These are phyloP conservation scores for Filobasidium wieringae DNA, from an alignment of 768 basidiomycete species.

Conservation along the genomic window DNA sequence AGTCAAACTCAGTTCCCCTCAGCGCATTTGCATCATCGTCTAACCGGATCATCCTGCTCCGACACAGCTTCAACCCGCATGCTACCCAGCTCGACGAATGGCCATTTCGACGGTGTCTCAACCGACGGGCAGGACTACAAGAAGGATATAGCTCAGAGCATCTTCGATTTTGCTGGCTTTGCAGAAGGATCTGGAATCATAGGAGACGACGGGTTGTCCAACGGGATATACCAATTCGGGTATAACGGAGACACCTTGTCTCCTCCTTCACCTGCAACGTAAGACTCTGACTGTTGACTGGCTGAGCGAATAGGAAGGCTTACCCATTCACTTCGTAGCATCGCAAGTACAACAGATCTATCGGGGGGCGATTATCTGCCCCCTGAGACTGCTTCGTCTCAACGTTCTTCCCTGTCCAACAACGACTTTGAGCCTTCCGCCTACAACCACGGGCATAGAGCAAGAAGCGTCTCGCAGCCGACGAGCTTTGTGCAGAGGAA, in stretches of 20 bases:
- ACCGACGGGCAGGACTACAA: too few species aligned
- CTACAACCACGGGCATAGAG: not conserved
- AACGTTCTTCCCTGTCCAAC: not conserved
- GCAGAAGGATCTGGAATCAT: too few species aligned
- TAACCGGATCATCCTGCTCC: too few species aligned
- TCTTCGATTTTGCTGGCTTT: too few species aligned
- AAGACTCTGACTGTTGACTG: not conserved
- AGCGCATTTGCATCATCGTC: too few species aligned
- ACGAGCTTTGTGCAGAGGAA: slow-evolving; percentile 1
- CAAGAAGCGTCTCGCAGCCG: slow-evolving; percentile 7
- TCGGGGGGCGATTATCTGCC: slow-evolving; percentile 2
- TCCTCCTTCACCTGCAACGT: not conserved
- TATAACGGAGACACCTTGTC: not conserved
- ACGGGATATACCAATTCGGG: not conserved
- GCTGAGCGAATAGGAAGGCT: too few species aligned
- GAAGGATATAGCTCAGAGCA: too few species aligned
- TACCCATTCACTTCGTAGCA: not conserved
- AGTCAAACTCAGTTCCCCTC: too few species aligned
- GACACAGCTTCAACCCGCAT: too few species aligned
- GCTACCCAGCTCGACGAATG: too few species aligned
- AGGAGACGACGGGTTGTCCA: too few species aligned
- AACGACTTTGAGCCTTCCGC: not conserved
- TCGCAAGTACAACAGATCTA: not conserved
- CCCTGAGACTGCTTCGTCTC: not conserved
- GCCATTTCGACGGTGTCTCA: too few species aligned